Conservation (phyloP, 2,329 filamentous ascomycete genomes). For the Arthroderma uncinatum region DNA sequence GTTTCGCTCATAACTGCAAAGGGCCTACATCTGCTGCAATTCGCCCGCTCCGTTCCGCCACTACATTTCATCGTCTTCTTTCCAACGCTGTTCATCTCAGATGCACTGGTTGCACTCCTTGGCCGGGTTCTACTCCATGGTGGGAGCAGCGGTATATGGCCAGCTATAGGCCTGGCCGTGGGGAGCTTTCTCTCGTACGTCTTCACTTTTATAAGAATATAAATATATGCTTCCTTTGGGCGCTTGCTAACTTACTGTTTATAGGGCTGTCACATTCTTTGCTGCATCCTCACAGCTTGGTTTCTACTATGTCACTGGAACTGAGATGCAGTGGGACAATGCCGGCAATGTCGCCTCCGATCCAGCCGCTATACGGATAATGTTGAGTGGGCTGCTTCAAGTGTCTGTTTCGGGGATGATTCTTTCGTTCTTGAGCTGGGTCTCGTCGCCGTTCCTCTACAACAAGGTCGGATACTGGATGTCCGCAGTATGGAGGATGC, state of each 20-base stretch:
- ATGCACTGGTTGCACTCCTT: conserved; percentile 18
- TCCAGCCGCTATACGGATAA: conserved; percentile 22
- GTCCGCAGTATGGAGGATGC: conserved; percentile 15
- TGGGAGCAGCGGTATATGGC: conserved; percentile 9
- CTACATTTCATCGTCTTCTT: conserved; percentile 21
- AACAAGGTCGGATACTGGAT: conserved; percentile 18
- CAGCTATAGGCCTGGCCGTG: conserved; percentile 14
- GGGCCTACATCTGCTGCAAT: conserved; percentile 21
- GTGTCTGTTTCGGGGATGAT: conserved; percentile 17
- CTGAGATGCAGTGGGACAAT: conserved; percentile 25
- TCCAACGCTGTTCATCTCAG: conserved; percentile 24
- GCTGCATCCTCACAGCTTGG: conserved; percentile 22
- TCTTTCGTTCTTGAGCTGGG: conserved; percentile 18
- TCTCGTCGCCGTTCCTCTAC: conserved; percentile 17
- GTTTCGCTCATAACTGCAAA: conserved; percentile 22
- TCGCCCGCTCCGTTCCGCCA: conserved; percentile 18
- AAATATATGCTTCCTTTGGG: background rate
- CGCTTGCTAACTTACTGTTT: background rate
- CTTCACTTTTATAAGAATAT: background rate
- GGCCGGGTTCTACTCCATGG: conserved; percentile 20
- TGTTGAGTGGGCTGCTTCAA: conserved; percentile 23
- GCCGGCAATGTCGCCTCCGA: conserved; percentile 22
- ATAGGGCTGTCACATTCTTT: conserved; percentile 18
- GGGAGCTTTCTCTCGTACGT: conserved; percentile 20
- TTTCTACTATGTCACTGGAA: conserved; percentile 25